phyloP scores from a whole-genome alignment of 495 filamentous ascomycete species.

The Aspergillus saccharolyticus region DNA sequence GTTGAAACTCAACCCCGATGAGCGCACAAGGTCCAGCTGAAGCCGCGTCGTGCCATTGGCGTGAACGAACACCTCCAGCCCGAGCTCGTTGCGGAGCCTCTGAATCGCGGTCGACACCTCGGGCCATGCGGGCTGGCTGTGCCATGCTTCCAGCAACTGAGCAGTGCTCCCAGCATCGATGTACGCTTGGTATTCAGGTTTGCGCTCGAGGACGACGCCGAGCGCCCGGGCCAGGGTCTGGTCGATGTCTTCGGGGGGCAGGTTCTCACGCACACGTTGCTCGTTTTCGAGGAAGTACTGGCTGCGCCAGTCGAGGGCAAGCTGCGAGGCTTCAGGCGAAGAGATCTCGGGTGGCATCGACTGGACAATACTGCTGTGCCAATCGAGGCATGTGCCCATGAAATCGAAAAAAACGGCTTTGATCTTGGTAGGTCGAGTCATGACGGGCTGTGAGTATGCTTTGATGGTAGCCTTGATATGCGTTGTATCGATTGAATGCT shows the following conservation, averaged over 20 bases:
- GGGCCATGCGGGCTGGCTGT: conserved; percentile 33
- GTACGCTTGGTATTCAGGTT: neutral
- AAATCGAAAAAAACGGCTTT: conserved; percentile 41
- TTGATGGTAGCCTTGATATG: neutral
- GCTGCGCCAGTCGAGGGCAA: conserved; percentile 47
- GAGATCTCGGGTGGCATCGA: conserved; percentile 19
- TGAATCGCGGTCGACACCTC: conserved; percentile 35
- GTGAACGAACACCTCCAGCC: conserved; percentile 37
- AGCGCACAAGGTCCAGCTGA: conserved; percentile 47
- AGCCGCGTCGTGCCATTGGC: conserved; percentile 53
- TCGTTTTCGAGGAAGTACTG: conserved; percentile 42
- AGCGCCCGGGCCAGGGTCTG: conserved; percentile 37
- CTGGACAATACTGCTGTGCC: conserved; percentile 30
- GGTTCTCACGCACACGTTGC: conserved; percentile 26
- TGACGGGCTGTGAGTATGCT: neutral
- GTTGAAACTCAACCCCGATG: conserved; percentile 45
- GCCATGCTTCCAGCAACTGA: neutral
- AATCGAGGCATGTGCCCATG: conserved; percentile 43
- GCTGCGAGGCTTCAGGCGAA: conserved; percentile 20
- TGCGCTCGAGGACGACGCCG: conserved; percentile 23
- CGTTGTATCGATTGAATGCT: neutral
- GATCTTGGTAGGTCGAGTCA: conserved; percentile 11
- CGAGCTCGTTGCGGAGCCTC: conserved; percentile 15
- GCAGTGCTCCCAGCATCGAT: neutral
- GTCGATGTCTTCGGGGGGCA: conserved; percentile 46